These are phyloP conservation scores for Penicillium frequentans DNA, from an alignment of 2,329 filamentous ascomycete species.

Conservation along the genomic window DNA sequence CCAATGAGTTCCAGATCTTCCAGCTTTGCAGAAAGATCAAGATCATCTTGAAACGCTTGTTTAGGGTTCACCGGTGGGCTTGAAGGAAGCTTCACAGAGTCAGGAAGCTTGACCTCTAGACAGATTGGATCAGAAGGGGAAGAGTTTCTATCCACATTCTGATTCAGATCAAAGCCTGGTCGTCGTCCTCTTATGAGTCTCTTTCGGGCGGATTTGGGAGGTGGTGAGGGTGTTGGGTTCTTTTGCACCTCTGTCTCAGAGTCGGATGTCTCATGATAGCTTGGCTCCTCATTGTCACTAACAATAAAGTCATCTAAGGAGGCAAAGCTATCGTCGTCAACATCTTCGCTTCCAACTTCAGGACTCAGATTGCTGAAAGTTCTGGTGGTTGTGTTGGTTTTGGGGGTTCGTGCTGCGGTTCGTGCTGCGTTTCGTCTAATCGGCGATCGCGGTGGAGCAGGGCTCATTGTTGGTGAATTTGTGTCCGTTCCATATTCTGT, in stretches of 20 bases:
- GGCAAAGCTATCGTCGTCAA: slow-evolving; percentile 33
- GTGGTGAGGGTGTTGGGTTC: slow-evolving; percentile 16
- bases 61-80: slow-evolving; percentile 14
- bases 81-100: slow-evolving; percentile 15
- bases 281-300: slow-evolving; percentile 40
- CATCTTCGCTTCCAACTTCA: slow-evolving; percentile 24
- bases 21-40: slow-evolving; percentile 23
- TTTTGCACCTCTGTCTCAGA: slow-evolving; percentile 28
- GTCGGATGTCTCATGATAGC: slow-evolving; percentile 34
- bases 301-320: slow-evolving; percentile 45
- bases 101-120: slow-evolving; percentile 22
- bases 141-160: neutral
- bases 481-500: slow-evolving; percentile 22
- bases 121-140: neutral
- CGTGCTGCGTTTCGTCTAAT: slow-evolving; percentile 15
- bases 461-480: slow-evolving; percentile 14
- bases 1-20: slow-evolving; percentile 14
- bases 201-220: slow-evolving; percentile 25
- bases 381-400: neutral
- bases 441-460: slow-evolving; percentile 19
- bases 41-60: slow-evolving; percentile 21
- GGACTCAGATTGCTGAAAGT: slow-evolving; percentile 17
- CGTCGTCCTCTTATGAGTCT: slow-evolving; percentile 37
- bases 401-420: slow-evolving; percentile 5
- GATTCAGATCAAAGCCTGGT: slow-evolving; percentile 8